Evolutionary conservation across 331 rosid species (phyloP), one percentile per base, ranked within the genome.

Genomic region (Malus hybrid): DNA sequence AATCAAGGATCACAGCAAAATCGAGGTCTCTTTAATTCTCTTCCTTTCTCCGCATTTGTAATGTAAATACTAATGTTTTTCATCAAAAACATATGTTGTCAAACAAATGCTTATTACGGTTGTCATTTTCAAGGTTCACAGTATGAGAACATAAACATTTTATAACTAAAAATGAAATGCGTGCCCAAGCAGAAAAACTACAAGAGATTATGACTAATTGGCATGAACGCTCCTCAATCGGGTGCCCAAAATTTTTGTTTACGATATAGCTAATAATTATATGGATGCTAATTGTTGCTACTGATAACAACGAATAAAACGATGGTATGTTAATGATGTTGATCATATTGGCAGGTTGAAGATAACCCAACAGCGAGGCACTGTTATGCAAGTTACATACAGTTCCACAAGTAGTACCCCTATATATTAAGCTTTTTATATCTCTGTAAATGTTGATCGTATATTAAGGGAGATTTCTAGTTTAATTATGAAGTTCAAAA

Each of bases 351-450:
- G 44, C 67, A 73, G 67, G 78, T 60, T 12, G 78, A 57, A 78
- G 74, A 66, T 27, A 19, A 76, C 44, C 67, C 66, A 15, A 48
- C 77, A 33, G 81, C 76, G 19, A 79, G 82, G 46, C 88, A 81
- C 20, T 80, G 85, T 75, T 83, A 84, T 22, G 80, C 65, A 12
- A 42, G 70, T 44, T 88, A 86, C 39, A 69, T 77, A 22, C 81
- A 84, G 62, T 86, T 79, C 75, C 76, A 84, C 44, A 81, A 74
- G 93, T 39, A 5, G 10, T 22, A 18, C 16, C 15, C 31, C 18
- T 15, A 54, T 61, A 39, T 8, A 39, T 9, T 10, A 8, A 9
- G 12, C 12, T 2, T 8, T 33, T 39, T 39, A 39, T 39, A 39
- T 39, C 12, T 9, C 12, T 9, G 12, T 39, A 39, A 8, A 39